Percentiles rank a stretch among this genome's conserved stretches.
These are phyloP conservation scores for Crepidotus variabilis DNA, from an alignment of 768 basidiomycete genomes.

Conservation along the genomic window DNA sequence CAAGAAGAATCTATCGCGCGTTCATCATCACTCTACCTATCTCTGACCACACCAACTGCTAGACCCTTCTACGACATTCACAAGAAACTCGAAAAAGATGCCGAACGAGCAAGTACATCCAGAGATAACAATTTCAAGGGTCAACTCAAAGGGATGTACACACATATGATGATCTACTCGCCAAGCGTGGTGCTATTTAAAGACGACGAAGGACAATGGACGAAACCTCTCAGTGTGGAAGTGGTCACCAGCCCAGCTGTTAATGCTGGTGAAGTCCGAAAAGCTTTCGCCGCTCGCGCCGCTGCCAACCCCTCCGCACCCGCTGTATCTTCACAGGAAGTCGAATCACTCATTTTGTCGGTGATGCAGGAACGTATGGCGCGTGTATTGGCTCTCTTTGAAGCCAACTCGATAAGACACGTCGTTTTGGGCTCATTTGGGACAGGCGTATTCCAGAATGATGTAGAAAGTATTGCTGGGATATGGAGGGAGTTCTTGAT, in stretches of 20 bases:
- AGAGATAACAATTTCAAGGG: conserved; percentile 18
- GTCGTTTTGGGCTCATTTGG: conserved; percentile 75
- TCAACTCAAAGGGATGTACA: conserved; percentile 53
- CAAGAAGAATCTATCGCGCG: conserved; percentile 77
- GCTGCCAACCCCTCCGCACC: conserved; percentile 2
- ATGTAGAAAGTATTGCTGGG: conserved; percentile 49
- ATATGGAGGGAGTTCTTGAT: conserved; percentile 62
- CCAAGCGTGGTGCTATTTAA: conserved; percentile 57
- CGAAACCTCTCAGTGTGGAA: conserved; percentile 54
- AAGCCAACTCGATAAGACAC: conserved; percentile 49
- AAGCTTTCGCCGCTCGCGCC: not conserved
- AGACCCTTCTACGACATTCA: conserved; percentile 59
- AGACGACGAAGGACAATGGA: conserved; percentile 52
- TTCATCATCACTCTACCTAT: conserved; percentile 62
- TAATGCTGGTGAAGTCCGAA: conserved; percentile 47
- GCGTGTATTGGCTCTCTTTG: conserved; percentile 59
- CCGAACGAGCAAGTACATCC: not conserved
- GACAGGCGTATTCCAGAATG: conserved; percentile 69
- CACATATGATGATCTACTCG: conserved; percentile 70
- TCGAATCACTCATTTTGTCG: conserved; percentile 22
- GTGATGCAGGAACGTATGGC: conserved; percentile 72
- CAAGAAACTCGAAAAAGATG: conserved; percentile 14
- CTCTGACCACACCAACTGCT: conserved; percentile 48
- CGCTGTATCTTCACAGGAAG: conserved; percentile 9
- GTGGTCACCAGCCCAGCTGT: conserved; percentile 67